Conservation (phyloP, 306 rosid species). For the Rosa chinensis region DNA sequence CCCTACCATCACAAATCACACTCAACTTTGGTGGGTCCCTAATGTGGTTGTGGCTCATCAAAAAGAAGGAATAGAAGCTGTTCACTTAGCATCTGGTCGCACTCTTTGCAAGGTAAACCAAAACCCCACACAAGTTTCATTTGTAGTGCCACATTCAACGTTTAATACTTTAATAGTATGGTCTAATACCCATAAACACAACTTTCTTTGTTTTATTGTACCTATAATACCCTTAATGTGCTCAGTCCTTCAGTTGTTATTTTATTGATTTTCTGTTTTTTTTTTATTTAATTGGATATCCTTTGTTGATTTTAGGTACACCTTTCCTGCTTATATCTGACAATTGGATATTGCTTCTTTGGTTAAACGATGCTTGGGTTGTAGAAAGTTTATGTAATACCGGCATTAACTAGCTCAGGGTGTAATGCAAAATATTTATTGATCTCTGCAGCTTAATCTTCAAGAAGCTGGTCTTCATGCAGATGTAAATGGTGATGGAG, state of each 20-base stretch:
- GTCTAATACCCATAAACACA: not conserved
- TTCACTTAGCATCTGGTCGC: slow-evolving; percentile 96
- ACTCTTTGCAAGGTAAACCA: slow-evolving; percentile 80
- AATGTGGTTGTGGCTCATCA: slow-evolving; percentile 96
- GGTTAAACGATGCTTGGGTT: not conserved
- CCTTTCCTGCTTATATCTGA: not conserved
- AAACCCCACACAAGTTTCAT: slow-evolving; percentile 8
- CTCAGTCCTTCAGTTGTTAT: not conserved
- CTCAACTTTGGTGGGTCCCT: slow-evolving; percentile 98
- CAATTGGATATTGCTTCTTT: not conserved
- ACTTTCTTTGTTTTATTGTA: not conserved
- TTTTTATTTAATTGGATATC: not conserved
- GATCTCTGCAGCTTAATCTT: slow-evolving; percentile 79
- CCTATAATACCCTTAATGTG: not conserved
- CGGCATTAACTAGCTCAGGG: slow-evolving; percentile 7
- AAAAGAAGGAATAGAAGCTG: slow-evolving; percentile 94
- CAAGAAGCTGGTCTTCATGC: slow-evolving; percentile 99
- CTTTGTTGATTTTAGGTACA: not conserved
- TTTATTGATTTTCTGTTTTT: not conserved
- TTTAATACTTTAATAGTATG: not conserved
- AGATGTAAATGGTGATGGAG: slow-evolving; percentile 97
- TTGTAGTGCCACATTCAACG: not conserved
- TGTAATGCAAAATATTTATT: slow-evolving; percentile 30
- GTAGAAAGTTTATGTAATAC: slow-evolving; percentile 13
- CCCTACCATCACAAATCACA: slow-evolving; percentile 98